These are phyloP conservation scores for Trapa incisa DNA, from an alignment of 345 rosid genomes.

Conservation along the genomic window DNA sequence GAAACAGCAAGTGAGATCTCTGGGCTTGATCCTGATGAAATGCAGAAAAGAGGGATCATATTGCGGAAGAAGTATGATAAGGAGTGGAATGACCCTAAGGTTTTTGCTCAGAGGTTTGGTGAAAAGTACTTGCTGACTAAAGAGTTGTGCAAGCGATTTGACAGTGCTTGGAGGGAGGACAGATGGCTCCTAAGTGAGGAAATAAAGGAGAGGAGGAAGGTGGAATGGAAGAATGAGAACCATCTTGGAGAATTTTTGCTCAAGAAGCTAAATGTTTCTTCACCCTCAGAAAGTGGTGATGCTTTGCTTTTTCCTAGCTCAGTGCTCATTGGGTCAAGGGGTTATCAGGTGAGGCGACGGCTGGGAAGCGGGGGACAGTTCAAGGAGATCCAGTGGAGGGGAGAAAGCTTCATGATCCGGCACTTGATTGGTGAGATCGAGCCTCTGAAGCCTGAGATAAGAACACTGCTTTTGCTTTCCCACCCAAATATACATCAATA, in stretches of 20 bases:
- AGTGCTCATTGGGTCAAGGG: conserved; percentile 45
- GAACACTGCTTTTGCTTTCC: conserved; percentile 46
- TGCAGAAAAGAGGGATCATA: conserved; percentile 58
- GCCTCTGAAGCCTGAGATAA: conserved; percentile 43
- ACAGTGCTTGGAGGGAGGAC: conserved; percentile 64
- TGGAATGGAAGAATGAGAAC: conserved; percentile 20
- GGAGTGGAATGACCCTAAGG: conserved; percentile 68
- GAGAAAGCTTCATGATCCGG: conserved; percentile 55
- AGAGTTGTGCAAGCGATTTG: conserved; percentile 41
- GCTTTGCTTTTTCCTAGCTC: conserved; percentile 55
- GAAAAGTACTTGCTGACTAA: conserved; percentile 59
- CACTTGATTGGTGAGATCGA: conserved; percentile 52
- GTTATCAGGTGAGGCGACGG: conserved; percentile 63
- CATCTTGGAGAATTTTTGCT: conserved; percentile 49
- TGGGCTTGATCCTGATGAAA: conserved; percentile 71
- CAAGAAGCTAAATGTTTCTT: conserved; percentile 38
- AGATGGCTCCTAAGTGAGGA: conserved; percentile 62
- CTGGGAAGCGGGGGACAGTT: conserved; percentile 49
- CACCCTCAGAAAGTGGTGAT: conserved; percentile 18
- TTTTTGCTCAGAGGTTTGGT: conserved; percentile 65
- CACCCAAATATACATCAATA: conserved; percentile 74
- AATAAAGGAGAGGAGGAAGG: conserved; percentile 41
- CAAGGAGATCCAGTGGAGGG: conserved; percentile 89
- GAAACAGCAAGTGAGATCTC: conserved; percentile 77
- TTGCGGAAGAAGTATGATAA: conserved; percentile 54